Percentiles rank a stretch among this genome's conserved stretches.
Conservation (phyloP, 139 green algal species). For the Chlamydomonas eustigma region DNA sequence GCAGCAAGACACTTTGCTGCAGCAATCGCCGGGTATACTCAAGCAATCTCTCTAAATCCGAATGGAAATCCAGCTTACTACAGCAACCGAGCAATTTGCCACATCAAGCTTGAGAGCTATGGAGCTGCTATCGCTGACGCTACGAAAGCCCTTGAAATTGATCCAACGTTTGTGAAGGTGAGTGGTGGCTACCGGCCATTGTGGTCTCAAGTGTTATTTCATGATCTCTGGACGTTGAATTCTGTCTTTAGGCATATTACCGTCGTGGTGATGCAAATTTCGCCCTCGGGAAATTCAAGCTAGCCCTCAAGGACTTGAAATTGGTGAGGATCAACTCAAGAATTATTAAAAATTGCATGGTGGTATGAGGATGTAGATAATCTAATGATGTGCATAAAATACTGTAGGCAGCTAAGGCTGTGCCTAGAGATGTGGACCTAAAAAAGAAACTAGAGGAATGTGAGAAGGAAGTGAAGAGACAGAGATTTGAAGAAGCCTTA, state of each 20-base stretch:
- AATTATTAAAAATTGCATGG: too few species aligned
- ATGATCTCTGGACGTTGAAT: background rate
- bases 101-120: conserved; percentile 87
- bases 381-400: background rate
- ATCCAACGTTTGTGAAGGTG: conserved; percentile 86
- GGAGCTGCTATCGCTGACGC: conserved; percentile 87
- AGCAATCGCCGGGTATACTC: conserved; percentile 79
- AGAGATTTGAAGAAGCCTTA: conserved; percentile 86
- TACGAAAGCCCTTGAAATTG: conserved; percentile 74
- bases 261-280: conserved; percentile 84
- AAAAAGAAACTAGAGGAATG: conserved; percentile 83
- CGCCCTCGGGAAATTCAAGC: conserved; percentile 82
- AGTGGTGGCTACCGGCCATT: too few species aligned
- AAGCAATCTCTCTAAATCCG: conserved; percentile 73
- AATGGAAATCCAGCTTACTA: conserved; percentile 63
- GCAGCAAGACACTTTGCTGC: conserved; percentile 78
- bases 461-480: conserved; percentile 84
- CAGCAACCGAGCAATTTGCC: conserved; percentile 83
- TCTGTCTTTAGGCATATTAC: conserved; percentile 84
- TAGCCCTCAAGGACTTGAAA: conserved; percentile 86
- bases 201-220: too few species aligned
- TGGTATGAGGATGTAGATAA: too few species aligned
- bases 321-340: conserved; percentile 47
- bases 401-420: conserved; percentile 63
- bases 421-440: conserved; percentile 84